Evolutionary conservation across 2,329 filamentous ascomycete species (phyloP).

Genomic region (Ascochyta pisi): DNA sequence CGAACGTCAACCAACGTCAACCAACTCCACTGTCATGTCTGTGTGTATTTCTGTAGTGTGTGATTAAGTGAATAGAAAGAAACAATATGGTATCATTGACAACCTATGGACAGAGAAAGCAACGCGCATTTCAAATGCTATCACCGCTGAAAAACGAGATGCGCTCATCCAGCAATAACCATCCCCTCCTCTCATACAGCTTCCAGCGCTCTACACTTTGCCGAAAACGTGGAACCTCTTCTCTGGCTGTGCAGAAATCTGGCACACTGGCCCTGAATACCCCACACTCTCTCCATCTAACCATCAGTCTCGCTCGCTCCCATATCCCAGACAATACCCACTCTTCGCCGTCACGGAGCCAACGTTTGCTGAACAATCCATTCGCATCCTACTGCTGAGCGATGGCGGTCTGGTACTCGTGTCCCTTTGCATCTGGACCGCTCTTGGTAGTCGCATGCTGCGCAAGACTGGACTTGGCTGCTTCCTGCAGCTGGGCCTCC

Average conservation of each 20-base stretch:
- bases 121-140: conserved; percentile 8
- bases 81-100: conserved; percentile 19
- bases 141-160: not conserved
- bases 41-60: too few relatives aligned
- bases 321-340: not conserved
- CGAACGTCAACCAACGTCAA: not conserved
- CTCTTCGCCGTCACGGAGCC: not conserved
- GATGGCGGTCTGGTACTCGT: conserved; percentile 15
- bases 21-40: too few relatives aligned
- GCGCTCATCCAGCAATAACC: not conserved
- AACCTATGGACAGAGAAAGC: conserved; percentile 12
- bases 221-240: too few relatives aligned
- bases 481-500: conserved; percentile 44
- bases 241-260: too few relatives aligned
- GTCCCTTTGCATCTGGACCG: not conserved
- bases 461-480: conserved; percentile 43
- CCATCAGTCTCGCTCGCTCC: not conserved
- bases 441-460: conserved; percentile 24
- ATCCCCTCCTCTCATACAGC: not conserved
- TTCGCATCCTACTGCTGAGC: conserved; percentile 12
- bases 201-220: too few relatives aligned
- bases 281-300: too few relatives aligned
- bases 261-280: too few relatives aligned
- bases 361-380: not conserved
- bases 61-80: not conserved